Percentiles rank a stretch among this genome's conserved stretches.
These are phyloP conservation scores for Pseudocercospora pini-densiflorae DNA, from an alignment of 2,329 filamentous ascomycete species.

Conservation along the genomic window DNA sequence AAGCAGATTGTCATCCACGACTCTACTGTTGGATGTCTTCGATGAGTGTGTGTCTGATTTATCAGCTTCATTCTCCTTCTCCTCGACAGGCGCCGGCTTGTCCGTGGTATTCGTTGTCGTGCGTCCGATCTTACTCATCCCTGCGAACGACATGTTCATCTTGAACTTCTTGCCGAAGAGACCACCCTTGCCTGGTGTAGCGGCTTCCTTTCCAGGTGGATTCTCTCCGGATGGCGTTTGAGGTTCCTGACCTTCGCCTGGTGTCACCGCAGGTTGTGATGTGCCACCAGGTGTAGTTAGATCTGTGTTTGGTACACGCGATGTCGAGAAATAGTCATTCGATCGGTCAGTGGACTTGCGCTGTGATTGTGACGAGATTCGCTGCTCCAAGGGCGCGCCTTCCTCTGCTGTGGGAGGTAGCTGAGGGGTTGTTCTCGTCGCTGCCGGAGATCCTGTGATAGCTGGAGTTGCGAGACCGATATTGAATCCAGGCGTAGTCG, in stretches of 20 bases:
- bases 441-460: constrained; percentile 41
- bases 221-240: constrained; percentile 51
- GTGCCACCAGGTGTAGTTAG: constrained; percentile 32
- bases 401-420: constrained; percentile 48
- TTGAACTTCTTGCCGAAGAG: constrained; percentile 85
- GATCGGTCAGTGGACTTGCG: constrained; percentile 64
- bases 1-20: constrained; percentile 74
- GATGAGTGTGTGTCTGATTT: constrained; percentile 64
- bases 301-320: constrained; percentile 54
- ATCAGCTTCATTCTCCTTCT: constrained; percentile 66
- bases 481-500: constrained; percentile 74
- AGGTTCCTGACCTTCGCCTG: constrained; percentile 41
- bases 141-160: constrained; percentile 68
- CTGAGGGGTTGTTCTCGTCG: constrained; percentile 39
- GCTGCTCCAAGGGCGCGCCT: constrained; percentile 56
- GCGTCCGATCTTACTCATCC: constrained; percentile 81
- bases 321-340: constrained; percentile 78
- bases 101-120: constrained; percentile 67
- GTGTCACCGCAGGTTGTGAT: constrained; percentile 37
- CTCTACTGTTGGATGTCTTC: constrained; percentile 66
- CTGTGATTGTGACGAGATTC: constrained; percentile 58
- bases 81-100: constrained; percentile 74
- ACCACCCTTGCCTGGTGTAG: constrained; percentile 47
- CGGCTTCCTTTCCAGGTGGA: constrained; percentile 57
- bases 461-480: constrained; percentile 65